A percentile compares a stretch with the other conserved stretches of the same genome.
These are phyloP conservation scores for Oxyria digyna DNA, from an alignment of 148 eudicot genomes.

Conservation along the genomic window DNA sequence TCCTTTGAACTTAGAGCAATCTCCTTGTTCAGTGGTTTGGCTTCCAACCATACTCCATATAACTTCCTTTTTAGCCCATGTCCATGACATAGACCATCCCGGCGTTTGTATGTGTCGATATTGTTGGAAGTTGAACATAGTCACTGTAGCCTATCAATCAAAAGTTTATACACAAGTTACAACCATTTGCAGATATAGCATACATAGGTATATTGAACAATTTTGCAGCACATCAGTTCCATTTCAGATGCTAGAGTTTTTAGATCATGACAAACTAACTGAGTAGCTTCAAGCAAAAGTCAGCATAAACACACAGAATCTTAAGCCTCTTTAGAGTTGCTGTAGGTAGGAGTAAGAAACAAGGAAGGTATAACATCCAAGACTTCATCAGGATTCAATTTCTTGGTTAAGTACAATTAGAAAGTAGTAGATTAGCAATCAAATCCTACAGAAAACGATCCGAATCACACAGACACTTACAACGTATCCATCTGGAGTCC, in stretches of 20 bases:
- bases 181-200: neutral
- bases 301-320: neutral
- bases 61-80: constrained; percentile 70
- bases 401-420: neutral
- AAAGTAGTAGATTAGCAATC: neutral
- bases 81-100: constrained; percentile 64
- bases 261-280: neutral
- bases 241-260: neutral
- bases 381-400: neutral
- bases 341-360: neutral
- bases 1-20: constrained; percentile 48
- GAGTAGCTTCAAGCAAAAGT: neutral
- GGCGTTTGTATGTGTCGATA: constrained; percentile 65
- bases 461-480: constrained; percentile 24
- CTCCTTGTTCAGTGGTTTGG: constrained; percentile 70
- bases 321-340: neutral
- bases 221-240: neutral
- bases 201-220: too few relatives aligned
- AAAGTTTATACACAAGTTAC: constrained; percentile 4
- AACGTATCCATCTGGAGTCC: constrained; percentile 62
- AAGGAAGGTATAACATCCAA: neutral
- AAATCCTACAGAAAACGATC: neutral
- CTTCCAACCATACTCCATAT: constrained; percentile 51
- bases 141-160: constrained; percentile 41
- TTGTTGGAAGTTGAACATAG: constrained; percentile 51